Evolutionary conservation across 768 basidiomycete species (phyloP), one percentile per base, ranked within the genome.

Genomic region (Tylopilus plumbeoviolaceoides): DNA sequence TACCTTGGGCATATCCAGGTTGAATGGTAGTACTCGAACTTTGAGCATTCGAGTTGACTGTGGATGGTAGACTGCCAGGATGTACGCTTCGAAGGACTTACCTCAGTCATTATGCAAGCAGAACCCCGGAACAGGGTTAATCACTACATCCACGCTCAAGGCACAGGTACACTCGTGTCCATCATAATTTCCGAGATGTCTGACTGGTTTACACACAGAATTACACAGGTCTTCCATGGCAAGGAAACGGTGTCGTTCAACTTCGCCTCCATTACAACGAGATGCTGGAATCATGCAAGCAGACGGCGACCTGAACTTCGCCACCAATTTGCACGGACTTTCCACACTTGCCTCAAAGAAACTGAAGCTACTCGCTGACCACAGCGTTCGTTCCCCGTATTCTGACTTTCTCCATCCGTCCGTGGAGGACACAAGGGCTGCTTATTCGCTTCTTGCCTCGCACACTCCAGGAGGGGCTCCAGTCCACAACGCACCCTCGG

Each of bases 301-400:
- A 17, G 28, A 43, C 21, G 2, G 10, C 21, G 23, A 48, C 23
- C 2, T 20, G 11, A 41, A 31, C n/a, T n/a, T n/a, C n/a, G 25
- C 51, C 33, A 14, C 43, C 17, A n/a, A 17, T 23, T 27, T 20
- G 14, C 17, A 47, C 21, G 23, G 9, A 21, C 48, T 53, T 1
- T 63, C 62, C 5, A 36, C 51, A 6, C 63, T 57, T n/a, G 52
- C 61, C 1, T 54, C 62, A 1, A 82, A 82, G 65, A 82, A 82
- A 55, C 70, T 80, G 33, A 82, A 80, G 59, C 63, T 78, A 1
- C 73, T 79, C 31, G 71, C 70, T 2, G 63, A 76, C 7, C 78
- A 76, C 55, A 59, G 66, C 17, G 21, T 64, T 27, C 55, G 64
- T 36, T 81, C 79, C 8, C 81, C 81, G 0, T 83, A 79, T 55